Base-by-base conservation (phyloP, 2,329 filamentous ascomycete genomes). In the Aspergillus piperis region DNA sequence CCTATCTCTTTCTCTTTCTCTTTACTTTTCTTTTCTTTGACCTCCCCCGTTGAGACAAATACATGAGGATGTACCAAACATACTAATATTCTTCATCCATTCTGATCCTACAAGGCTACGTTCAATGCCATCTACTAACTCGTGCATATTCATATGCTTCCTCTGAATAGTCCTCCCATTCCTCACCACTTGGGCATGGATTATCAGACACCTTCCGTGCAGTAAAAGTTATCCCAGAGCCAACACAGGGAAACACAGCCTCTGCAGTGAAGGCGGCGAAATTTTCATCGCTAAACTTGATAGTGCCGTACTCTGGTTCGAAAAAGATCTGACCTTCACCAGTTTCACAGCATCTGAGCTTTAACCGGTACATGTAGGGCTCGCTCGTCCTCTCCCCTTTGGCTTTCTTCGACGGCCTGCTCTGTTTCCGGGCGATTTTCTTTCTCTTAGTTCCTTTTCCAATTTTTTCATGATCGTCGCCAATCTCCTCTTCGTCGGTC, bases 161-260 rank as follows among this genome's bases (percentile, higher is more conserved):
- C 41, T 57, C 59, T 21, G 63, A 65, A 39, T 58, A 65, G 42
- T 61, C 49, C 10, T 50, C 23, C 62, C 59, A 64, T 44, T 64
- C n/a, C 3, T 21, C 59, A 21, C 32, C 21, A 41, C 21, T 54
- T 36, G 39, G 15, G 50, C 25, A 25, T 48, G 64, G 64, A 11
- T 21, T 2, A 57, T 57, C 52, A 19, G 62, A 61, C 19, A 64
- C 32, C 50, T 61, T 57, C 15, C 47, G 32, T 10, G 50, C 59
- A 51, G 44, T 50, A 19, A 61, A 58, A 10, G 42, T 10, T n/a
- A 58, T 38, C 21, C 11, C 11, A 1, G 13, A 13, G 8, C 55
- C 50, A 19, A 61, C 3, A 51, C 17, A 15, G 15, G 50, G 49
- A 42, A 64, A 49, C 44, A 19, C 53, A 15, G 38, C 62, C 32